These are phyloP conservation scores for Solanum dulcamara DNA, from an alignment of 257 asterid genomes.

Conservation along the genomic window DNA sequence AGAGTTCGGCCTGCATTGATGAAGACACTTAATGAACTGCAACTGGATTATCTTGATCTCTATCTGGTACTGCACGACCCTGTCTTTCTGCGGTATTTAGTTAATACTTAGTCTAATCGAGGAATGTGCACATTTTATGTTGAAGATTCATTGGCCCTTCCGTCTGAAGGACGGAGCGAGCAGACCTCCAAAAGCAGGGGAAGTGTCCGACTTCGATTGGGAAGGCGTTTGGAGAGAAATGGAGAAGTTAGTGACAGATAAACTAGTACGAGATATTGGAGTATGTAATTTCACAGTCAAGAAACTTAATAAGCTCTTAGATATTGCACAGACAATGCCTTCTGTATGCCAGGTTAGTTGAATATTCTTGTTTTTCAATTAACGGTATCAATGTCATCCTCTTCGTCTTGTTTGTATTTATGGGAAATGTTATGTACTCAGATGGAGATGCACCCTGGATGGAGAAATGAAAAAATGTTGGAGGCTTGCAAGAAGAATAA, in stretches of 20 bases:
- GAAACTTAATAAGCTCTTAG: constrained; percentile 38
- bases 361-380: background rate
- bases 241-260: constrained; percentile 54
- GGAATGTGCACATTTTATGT: background rate
- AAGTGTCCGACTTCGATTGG: constrained; percentile 50
- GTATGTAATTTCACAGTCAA: constrained; percentile 43
- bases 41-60: constrained; percentile 67
- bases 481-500: constrained; percentile 45
- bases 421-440: background rate
- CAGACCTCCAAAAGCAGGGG: constrained; percentile 45
- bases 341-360: constrained; percentile 56
- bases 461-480: constrained; percentile 77
- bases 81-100: background rate
- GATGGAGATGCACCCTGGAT: constrained; percentile 93
- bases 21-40: constrained; percentile 45
- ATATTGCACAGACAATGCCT: constrained; percentile 43
- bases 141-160: constrained; percentile 69
- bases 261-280: constrained; percentile 56
- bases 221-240: constrained; percentile 75
- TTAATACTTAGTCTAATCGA: background rate
- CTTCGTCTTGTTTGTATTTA: background rate
- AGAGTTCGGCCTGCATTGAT: constrained; percentile 56
- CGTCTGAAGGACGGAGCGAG: constrained; percentile 50
- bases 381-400: background rate
- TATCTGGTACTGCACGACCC: constrained; percentile 28